Evolutionary conservation across 495 filamentous ascomycete genomes (phyloP), one percentile per base, ranked within the genome.

Genomic region (Chaetomium cochliodes): DNA sequence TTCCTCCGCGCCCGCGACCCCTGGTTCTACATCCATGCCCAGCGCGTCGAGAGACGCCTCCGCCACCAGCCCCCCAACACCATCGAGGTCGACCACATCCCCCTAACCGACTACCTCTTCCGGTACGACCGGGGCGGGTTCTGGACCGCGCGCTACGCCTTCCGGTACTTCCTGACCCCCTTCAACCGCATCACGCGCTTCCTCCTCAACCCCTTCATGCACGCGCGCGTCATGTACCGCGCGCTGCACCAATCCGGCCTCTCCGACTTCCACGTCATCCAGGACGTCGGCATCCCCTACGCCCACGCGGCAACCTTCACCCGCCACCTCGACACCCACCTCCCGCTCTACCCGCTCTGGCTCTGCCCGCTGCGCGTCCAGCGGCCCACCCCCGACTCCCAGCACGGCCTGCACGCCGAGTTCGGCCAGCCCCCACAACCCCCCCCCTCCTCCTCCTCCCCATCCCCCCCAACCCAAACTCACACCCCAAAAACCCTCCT

Each of bases 81-180:
- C 41, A 15, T 44, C 41, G 41, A 44, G 41, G 41, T 44, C 41
- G 83, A 85, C 51, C 77, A 78, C 50, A 79, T 85, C 23, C 84
- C 84, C 0, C 68, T 85, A 0, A 72, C 73, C 13, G 82, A 85
- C 65, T 86, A 86, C 69, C 78, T 87, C 33, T 81, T 81, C 74
- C 79, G 85, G 16, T 85, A 87, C 70, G 84, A 86, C 72, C 78
- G 85, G 9, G 84, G 83, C 51, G 82, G 79, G 0, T 87, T 87
- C 79, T 86, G 84, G 84, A 81, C 20, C 83, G 84, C 41, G 64
- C 70, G 26, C 79, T 79, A 8, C 37, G 84, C 82, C 12, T 87
- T 86, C 72, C 60, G 76, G 30, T 86, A 85, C 69, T 86, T 86
- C 73, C 37, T 39, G 20, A 37, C 28, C 30, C 83, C 83, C n/a